These are phyloP conservation scores for Gossypium lobatum DNA, from an alignment of 441 rosid species.

Conservation along the genomic window DNA sequence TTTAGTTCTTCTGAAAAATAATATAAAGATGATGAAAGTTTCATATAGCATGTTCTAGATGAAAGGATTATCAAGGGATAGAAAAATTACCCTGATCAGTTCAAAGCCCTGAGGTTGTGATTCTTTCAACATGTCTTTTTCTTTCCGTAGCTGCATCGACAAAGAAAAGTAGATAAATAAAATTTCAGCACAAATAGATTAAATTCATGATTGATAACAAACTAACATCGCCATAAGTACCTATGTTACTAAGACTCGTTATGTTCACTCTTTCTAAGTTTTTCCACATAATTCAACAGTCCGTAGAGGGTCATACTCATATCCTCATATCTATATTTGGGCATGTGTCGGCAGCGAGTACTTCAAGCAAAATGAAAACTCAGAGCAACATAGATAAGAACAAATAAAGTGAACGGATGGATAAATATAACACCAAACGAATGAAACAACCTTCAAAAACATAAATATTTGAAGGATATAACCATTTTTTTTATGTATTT, in stretches of 20 bases:
- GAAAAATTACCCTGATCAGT: slow-evolving; percentile 52
- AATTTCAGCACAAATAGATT: background rate
- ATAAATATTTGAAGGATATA: background rate
- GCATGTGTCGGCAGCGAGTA: background rate
- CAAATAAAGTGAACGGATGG: background rate
- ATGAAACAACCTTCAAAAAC: background rate
- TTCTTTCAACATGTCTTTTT: slow-evolving; percentile 58
- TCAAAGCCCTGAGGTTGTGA: slow-evolving; percentile 66
- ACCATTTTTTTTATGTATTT: background rate
- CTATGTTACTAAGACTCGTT: background rate
- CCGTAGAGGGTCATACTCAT: background rate
- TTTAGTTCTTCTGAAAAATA: background rate
- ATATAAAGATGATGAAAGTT: background rate
- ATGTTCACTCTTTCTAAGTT: too few species aligned
- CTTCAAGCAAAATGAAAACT: too few species aligned
- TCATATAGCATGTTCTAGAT: background rate
- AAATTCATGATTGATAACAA: background rate
- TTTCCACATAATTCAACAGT: background rate
- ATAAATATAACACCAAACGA: background rate
- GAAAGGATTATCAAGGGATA: background rate
- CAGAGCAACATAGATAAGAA: background rate
- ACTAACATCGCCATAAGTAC: background rate
- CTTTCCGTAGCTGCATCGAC: slow-evolving; percentile 56
- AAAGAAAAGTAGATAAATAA: background rate
- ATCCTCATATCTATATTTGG: background rate